Conservation (phyloP, 371 early-diverging fungal genomes). For the Chytridium lagenaria region DNA sequence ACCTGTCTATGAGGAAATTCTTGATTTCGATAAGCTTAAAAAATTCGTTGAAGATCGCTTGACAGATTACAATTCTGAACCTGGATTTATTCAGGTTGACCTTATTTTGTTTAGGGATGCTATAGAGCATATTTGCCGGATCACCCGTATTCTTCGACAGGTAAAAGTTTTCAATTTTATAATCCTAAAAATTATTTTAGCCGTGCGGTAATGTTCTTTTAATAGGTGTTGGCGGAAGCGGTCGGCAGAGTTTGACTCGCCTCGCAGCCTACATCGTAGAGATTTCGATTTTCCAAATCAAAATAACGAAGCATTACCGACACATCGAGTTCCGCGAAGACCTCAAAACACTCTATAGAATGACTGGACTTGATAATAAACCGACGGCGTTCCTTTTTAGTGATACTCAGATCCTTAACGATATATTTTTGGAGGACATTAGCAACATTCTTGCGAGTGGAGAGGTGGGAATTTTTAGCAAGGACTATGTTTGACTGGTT, state of each 20-base stretch:
- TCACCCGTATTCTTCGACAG: conserved; percentile 56
- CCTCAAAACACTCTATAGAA: conserved; percentile 55
- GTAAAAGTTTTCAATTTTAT: neutral
- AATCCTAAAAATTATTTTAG: neutral
- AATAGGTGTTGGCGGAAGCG: conserved; percentile 65
- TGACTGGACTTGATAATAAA: conserved; percentile 55
- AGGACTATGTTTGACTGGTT: too few relatives aligned
- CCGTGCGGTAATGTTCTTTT: conserved; percentile 62
- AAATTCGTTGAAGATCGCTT: conserved; percentile 56
- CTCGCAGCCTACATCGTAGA: conserved; percentile 59
- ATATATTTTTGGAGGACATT: conserved; percentile 59
- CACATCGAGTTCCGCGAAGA: conserved; percentile 62
- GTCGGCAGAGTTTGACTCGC: conserved; percentile 55
- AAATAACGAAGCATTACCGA: conserved; percentile 61
- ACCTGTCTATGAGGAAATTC: conserved; percentile 59
- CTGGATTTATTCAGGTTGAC: conserved; percentile 60
- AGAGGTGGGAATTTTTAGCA: too few relatives aligned
- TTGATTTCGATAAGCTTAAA: conserved; percentile 52
- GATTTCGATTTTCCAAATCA: conserved; percentile 57
- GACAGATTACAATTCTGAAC: conserved; percentile 59
- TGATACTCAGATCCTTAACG: conserved; percentile 52
- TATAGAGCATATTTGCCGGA: conserved; percentile 62
- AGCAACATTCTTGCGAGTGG: conserved; percentile 61
- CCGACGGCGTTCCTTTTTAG: conserved; percentile 59
- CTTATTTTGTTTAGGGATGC: conserved; percentile 63